phyloP scores from a whole-genome alignment of 306 rosid species.

The Fagus sylvatica region DNA sequence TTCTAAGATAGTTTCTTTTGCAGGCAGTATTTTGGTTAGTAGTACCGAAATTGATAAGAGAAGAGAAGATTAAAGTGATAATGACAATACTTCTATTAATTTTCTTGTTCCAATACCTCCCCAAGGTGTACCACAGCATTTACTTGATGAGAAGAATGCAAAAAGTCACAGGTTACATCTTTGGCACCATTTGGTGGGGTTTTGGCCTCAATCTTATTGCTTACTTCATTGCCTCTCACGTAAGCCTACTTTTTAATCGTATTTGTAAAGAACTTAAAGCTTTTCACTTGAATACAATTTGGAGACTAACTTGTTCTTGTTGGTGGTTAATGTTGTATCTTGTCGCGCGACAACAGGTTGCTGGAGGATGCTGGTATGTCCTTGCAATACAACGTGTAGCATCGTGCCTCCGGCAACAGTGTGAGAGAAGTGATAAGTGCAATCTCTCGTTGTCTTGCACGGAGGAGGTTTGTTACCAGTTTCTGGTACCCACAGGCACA shows the following conservation, averaged over 20 bases:
- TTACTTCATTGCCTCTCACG: conserved; percentile 97
- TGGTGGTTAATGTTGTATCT: neutral
- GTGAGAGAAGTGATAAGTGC: conserved; percentile 60
- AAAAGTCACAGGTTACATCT: conserved; percentile 94
- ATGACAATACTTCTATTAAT: conserved; percentile 84
- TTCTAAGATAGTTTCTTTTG: conserved; percentile 11
- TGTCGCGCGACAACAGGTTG: conserved; percentile 51
- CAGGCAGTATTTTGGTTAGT: conserved; percentile 94
- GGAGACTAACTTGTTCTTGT: neutral
- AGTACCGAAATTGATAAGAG: conserved; percentile 81
- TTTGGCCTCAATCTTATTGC: conserved; percentile 96
- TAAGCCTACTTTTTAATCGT: conserved; percentile 30
- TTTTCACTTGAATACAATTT: neutral
- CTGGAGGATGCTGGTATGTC: conserved; percentile 99
- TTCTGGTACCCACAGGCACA: conserved; percentile 27
- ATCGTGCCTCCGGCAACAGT: conserved; percentile 72
- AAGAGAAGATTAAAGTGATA: conserved; percentile 84
- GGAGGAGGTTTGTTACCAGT: conserved; percentile 76
- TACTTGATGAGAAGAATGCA: conserved; percentile 92
- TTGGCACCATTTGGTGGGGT: conserved; percentile 99
- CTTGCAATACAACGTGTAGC: conserved; percentile 97
- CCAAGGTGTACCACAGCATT: conserved; percentile 92
- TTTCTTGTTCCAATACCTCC: conserved; percentile 91
- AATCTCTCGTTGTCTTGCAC: conserved; percentile 73
- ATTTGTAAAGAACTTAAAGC: neutral